Conservation (phyloP, 1,284 basidiomycete species). For the Fomitopsis schrenkii region DNA sequence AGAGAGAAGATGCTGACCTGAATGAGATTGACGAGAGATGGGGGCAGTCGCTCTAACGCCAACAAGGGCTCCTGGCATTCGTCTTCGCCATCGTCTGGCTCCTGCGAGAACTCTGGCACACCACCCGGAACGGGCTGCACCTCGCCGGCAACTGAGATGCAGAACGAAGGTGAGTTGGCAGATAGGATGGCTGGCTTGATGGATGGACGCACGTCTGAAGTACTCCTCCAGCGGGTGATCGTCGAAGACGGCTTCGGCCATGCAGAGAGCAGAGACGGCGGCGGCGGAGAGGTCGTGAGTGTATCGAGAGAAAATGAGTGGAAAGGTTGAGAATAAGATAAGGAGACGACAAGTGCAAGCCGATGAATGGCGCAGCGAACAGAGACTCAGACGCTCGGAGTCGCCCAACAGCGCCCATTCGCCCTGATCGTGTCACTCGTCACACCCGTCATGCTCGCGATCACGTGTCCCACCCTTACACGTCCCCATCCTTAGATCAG, state of each 20-base stretch:
- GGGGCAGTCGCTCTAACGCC: slow-evolving; percentile 8
- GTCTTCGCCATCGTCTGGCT: slow-evolving; percentile 9
- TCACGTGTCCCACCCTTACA: neutral
- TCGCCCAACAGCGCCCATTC: neutral
- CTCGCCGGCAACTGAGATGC: slow-evolving; percentile 52
- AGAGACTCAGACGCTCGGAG: too few species aligned
- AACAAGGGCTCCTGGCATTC: slow-evolving; percentile 1
- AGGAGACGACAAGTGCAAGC: neutral
- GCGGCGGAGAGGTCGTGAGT: slow-evolving; percentile 9
- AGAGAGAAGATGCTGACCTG: slow-evolving; percentile 13
- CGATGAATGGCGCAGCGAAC: neutral
- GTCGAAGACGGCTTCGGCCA: slow-evolving; percentile 77
- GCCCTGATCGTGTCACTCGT: neutral
- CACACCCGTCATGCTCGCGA: neutral
- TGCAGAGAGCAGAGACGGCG: slow-evolving; percentile 22
- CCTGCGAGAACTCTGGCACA: slow-evolving; percentile 16
- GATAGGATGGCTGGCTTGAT: neutral
- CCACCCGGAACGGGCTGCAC: slow-evolving; percentile 23
- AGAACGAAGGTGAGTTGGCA: neutral
- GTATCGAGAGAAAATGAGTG: slow-evolving; percentile 15
- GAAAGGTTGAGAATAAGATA: slow-evolving; percentile 11
- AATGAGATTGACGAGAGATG: slow-evolving; percentile 6
- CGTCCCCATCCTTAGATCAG: too few species aligned
- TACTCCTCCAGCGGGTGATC: slow-evolving; percentile 75
- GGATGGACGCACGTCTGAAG: slow-evolving; percentile 49